Base-by-base conservation (phyloP, 495 filamentous ascomycete species). In the Lentithecium fluviatile region DNA sequence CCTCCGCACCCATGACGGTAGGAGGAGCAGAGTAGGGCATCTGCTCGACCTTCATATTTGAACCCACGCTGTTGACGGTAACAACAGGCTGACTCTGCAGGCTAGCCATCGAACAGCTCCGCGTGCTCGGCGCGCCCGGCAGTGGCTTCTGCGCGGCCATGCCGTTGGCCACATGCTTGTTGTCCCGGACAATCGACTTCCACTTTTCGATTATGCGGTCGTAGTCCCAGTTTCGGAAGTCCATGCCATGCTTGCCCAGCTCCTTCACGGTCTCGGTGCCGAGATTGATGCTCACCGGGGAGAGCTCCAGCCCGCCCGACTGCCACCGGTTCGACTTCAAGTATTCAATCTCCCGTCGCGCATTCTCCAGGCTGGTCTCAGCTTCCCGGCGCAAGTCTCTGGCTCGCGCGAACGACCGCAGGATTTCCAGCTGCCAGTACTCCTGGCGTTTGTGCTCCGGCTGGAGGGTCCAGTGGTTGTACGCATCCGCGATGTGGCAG, bases 371-470 rank as follows among this genome's bases (percentile, higher is more conserved):
- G 32, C 78, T 76, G 15, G 82, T 77, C 57, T 87, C 83, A 1
- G 84, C 63, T 15, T 81, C 80, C 56, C 83, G 78, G n/a, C 84
- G 78, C 62, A 85, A 81, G 54, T 88, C 85, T 38, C 83, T 75
- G 56, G 87, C 85, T n/a, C 82, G 78, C 8, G 82, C 83, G 47
- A 87, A 85, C 29, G 87, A 83, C 37, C 90, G 83, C 1, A 85
- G 85, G 38, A 90, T 79, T 68, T 93, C 89, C n/a, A 93, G 75
- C 29, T 79, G 83, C 91, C 91, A 96, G 3, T 82, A 70, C 36
- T 90, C 83, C 29, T 79, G 77, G 34, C 80, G 80, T 38, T 83
- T 75, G 17, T 81, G 77, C 8, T 74, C 70, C 1, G 85, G 63
- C 1, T 91, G 75, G 1, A 70, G 72, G 19, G 77, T 79, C 90